phyloP scores from a whole-genome alignment of 176 grass and related monocot species.

The Avena atlantica region DNA sequence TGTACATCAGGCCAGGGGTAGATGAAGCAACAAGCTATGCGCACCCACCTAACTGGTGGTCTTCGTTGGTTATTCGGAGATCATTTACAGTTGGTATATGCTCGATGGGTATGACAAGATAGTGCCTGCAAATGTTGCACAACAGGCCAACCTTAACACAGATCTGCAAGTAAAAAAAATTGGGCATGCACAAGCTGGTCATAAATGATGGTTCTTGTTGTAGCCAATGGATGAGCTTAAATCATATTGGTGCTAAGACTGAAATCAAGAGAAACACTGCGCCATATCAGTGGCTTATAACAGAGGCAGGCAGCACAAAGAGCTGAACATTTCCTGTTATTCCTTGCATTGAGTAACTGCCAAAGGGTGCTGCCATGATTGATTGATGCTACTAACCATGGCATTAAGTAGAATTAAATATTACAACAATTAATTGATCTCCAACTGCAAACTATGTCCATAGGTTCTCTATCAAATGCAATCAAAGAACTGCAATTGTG shows the following conservation, averaged over 20 bases:
- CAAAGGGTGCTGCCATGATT: background rate
- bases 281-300: background rate
- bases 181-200: background rate
- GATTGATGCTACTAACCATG: background rate
- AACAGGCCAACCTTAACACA: background rate
- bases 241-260: background rate
- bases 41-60: constrained; percentile 76
- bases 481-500: constrained; percentile 2
- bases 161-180: background rate
- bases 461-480: background rate
- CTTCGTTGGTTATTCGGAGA: constrained; percentile 60
- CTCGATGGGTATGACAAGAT: constrained; percentile 86
- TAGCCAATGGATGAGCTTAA: background rate
- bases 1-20: background rate
- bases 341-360: background rate
- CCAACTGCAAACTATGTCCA: background rate
- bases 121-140: constrained; percentile 65
- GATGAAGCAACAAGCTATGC: constrained; percentile 37
- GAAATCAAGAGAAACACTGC: background rate
- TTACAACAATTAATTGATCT: background rate
- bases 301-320: background rate
- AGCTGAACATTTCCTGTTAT: background rate
- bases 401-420: background rate
- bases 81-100: constrained; percentile 80
- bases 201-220: background rate